Conservation (phyloP, 495 filamentous ascomycete genomes). For the Diplogelasinospora grovesii region DNA sequence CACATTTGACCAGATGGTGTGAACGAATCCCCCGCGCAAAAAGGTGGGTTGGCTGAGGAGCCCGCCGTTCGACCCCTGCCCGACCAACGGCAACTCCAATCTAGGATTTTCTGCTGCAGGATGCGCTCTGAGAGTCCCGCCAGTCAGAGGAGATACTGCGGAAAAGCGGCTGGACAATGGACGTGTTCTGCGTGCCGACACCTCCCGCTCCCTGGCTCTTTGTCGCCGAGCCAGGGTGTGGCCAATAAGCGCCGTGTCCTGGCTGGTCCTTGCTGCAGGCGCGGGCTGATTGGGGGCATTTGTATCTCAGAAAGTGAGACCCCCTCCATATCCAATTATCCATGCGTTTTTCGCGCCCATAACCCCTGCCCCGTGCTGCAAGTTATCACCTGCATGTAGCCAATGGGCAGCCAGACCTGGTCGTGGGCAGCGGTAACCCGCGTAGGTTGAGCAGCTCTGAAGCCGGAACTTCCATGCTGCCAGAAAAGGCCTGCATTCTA, state of each 20-base stretch:
- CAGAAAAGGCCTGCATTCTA: no score
- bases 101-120: conserved; percentile 20
- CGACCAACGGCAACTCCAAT: conserved; percentile 15
- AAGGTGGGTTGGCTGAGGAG: background rate
- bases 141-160: conserved; percentile 21
- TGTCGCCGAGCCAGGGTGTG: conserved; percentile 12
- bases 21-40: conserved; percentile 4
- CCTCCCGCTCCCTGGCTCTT: conserved; percentile 27
- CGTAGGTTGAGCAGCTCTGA: conserved; percentile 1
- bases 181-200: conserved; percentile 23
- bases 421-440: background rate
- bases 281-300: conserved; percentile 22
- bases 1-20: conserved; percentile 6
- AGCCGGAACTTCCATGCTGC: no score
- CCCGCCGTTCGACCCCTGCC: conserved; percentile 7
- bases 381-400: conserved; percentile 6
- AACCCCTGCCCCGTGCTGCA: conserved; percentile 4
- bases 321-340: no score
- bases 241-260: conserved; percentile 20
- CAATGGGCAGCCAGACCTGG: conserved; percentile 1
- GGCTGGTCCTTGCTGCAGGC: conserved; percentile 25
- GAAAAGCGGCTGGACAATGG: conserved; percentile 11
- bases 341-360: no score
- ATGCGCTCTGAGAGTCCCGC: conserved; percentile 10
- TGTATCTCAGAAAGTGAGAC: conserved; percentile 13